Conservation (phyloP, 2,329 filamentous ascomycete species). For the Colletotrichum graminicola region DNA sequence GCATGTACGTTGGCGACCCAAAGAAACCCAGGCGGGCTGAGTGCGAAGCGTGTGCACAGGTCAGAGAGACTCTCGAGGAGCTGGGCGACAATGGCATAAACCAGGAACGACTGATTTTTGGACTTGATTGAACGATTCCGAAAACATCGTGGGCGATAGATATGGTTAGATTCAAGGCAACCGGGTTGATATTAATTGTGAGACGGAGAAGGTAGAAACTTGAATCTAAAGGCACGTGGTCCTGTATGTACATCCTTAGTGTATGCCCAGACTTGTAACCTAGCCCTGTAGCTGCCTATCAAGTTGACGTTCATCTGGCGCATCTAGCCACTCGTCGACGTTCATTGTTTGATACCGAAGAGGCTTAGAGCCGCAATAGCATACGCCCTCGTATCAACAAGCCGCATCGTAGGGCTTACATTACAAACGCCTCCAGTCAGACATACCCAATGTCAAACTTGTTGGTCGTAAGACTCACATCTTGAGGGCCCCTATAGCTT, state of each 20-base stretch:
- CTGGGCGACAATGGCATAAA: constrained; percentile 43
- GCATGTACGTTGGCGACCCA: constrained; percentile 54
- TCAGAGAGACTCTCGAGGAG: constrained; percentile 48
- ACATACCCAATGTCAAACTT: background rate
- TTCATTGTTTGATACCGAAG: background rate
- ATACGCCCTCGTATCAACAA: background rate
- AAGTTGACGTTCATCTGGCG: background rate
- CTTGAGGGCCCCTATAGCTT: background rate
- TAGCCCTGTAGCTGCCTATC: background rate
- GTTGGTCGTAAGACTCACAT: too few relatives aligned
- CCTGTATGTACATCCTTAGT: background rate
- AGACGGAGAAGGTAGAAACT: background rate
- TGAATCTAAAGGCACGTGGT: background rate
- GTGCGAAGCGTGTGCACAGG: constrained; percentile 49
- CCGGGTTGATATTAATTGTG: background rate
- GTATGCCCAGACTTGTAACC: background rate
- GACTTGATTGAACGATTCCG: too few relatives aligned
- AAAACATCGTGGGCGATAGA: background rate
- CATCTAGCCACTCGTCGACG: background rate
- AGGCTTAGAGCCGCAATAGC: background rate
- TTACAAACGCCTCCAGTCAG: background rate
- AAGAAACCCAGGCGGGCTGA: constrained; percentile 50
- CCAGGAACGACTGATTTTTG: background rate
- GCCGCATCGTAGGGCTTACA: background rate
- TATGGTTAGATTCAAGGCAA: background rate